Conservation (phyloP, 2,329 filamentous ascomycete species). For the Aspergillus pseudoterreus region DNA sequence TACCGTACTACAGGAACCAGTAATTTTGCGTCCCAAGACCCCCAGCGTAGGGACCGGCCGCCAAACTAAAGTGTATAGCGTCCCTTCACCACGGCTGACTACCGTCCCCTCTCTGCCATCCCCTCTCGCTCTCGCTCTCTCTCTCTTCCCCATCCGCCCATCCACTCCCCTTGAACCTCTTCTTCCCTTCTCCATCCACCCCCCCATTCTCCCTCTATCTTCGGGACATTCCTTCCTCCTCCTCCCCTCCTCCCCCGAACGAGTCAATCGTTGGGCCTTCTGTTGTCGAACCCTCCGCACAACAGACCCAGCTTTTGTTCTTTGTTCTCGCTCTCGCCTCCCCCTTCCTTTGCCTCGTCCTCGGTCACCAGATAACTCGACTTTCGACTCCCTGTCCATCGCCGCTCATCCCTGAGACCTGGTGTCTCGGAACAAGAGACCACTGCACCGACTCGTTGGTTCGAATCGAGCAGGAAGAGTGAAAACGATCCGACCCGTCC, state of each 20-base stretch:
- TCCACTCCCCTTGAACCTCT: background rate
- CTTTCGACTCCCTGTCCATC: background rate
- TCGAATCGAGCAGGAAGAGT: background rate
- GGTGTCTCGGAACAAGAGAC: too few relatives aligned
- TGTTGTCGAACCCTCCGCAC: background rate
- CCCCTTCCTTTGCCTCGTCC: background rate
- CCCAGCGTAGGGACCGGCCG: background rate
- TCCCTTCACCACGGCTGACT: constrained; percentile 10
- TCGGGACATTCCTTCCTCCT: background rate
- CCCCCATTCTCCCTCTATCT: background rate
- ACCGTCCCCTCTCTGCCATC: constrained; percentile 1
- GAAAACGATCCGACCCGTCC: background rate
- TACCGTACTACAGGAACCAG: constrained; percentile 5
- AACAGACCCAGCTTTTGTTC: background rate
- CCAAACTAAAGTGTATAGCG: constrained; percentile 1
- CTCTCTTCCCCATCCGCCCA: background rate
- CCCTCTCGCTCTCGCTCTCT: constrained; percentile 1
- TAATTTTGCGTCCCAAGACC: background rate
- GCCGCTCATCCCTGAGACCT: background rate
- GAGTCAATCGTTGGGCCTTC: constrained; percentile 8
- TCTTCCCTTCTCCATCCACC: constrained; percentile 1
- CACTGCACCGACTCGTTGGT: too few relatives aligned
- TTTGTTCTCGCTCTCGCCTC: background rate
- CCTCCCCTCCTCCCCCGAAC: constrained; percentile 1
- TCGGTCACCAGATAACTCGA: background rate